phyloP scores from a whole-genome alignment of 2,329 filamentous ascomycete genomes.

The Fusarium sp. region DNA sequence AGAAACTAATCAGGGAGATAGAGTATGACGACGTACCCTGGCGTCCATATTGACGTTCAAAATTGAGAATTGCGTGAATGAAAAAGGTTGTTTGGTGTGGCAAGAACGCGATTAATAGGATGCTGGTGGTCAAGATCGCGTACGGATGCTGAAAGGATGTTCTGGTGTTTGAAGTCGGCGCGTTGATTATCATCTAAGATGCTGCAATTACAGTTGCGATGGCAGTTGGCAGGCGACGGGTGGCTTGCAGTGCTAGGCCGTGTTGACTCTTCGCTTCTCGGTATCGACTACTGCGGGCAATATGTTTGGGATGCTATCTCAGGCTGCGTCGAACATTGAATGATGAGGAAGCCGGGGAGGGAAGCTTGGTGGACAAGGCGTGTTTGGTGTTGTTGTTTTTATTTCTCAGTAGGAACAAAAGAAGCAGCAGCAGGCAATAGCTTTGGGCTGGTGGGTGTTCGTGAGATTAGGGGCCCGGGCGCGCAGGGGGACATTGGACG shows the following conservation, averaged over 20 bases:
- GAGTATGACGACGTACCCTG: slow-evolving; percentile 42
- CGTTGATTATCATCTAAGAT: slow-evolving; percentile 34
- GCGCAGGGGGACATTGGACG: slow-evolving; percentile 34
- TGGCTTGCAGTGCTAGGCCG: slow-evolving; percentile 1
- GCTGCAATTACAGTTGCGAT: slow-evolving; percentile 15
- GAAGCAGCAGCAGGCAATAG: slow-evolving; percentile 22
- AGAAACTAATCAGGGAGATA: slow-evolving; percentile 10
- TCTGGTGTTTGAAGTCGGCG: slow-evolving; percentile 18
- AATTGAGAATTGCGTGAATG: slow-evolving; percentile 19
- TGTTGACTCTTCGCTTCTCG: not conserved
- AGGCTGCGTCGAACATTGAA: not conserved
- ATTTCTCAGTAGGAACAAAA: slow-evolving; percentile 16
- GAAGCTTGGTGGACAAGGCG: slow-evolving; percentile 12
- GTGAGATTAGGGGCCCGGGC: slow-evolving; percentile 41
- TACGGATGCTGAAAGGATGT: slow-evolving; percentile 19
- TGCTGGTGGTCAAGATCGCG: slow-evolving; percentile 12
- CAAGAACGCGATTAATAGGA: slow-evolving; percentile 34
- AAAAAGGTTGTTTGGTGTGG: slow-evolving; percentile 24
- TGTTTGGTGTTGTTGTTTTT: slow-evolving; percentile 33
- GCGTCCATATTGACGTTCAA: slow-evolving; percentile 45
- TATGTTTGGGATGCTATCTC: not conserved
- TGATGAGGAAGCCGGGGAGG: not conserved
- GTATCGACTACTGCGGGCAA: slow-evolving; percentile 15
- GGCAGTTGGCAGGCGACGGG: slow-evolving; percentile 2
- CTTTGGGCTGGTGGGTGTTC: slow-evolving; percentile 27